phyloP scores from a whole-genome alignment of 352 stramenopile genomes.

The Phytopythium aichiense region DNA sequence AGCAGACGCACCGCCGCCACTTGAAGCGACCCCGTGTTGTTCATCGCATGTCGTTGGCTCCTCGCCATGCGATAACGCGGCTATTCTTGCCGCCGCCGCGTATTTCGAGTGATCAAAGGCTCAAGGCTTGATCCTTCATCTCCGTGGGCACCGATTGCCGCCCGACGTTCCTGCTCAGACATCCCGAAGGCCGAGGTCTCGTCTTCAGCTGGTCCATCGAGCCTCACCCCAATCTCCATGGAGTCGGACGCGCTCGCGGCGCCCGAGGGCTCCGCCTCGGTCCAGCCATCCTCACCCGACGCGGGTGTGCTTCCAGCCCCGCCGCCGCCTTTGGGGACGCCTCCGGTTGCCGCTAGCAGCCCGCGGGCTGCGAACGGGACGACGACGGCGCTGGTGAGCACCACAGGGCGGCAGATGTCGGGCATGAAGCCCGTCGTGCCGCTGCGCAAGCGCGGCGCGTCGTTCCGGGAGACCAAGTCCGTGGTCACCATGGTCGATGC shows the following conservation, averaged over 20 bases:
- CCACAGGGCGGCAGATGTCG: conserved; percentile 13
- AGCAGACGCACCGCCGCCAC: not conserved
- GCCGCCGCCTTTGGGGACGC: not conserved
- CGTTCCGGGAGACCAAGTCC: conserved; percentile 60
- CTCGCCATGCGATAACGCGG: not conserved
- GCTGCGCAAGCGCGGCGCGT: conserved; percentile 57
- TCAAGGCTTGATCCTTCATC: not conserved
- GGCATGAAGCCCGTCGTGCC: conserved; percentile 57
- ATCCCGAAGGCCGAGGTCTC: not conserved
- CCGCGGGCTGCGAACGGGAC: not conserved
- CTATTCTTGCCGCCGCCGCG: not conserved
- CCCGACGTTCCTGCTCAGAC: not conserved
- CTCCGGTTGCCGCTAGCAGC: not conserved
- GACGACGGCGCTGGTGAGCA: not conserved
- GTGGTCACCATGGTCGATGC: conserved; percentile 48
- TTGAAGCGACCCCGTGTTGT: not conserved
- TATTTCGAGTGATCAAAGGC: not conserved
- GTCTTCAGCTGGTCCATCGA: not conserved
- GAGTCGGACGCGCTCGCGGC: not conserved
- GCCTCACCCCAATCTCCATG: not conserved
- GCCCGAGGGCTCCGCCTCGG: not conserved
- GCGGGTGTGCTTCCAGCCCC: not conserved
- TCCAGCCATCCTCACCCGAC: not conserved
- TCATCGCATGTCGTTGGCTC: no score
- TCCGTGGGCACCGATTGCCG: not conserved